Base-by-base conservation (phyloP, 305 asterid genomes). In the Fraxinus sp. region DNA sequence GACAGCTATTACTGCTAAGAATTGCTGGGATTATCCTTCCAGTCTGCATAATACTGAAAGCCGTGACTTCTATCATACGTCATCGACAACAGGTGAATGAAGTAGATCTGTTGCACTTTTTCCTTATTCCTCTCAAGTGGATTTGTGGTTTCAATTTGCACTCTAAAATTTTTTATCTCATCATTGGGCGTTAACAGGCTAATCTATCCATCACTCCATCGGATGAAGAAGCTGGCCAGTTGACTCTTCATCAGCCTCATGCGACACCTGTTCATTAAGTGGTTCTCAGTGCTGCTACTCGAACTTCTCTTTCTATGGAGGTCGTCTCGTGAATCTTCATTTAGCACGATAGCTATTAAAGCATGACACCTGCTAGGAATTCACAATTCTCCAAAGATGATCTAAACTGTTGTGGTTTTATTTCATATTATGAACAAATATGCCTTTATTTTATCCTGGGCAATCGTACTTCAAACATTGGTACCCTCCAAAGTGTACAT, bases 21-120 rank as follows among this genome's bases (percentile, higher is more conserved):
- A 78, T 90, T 73, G 79, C 89, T 24, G 98, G 98, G 85, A 96
- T 96, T 81, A 87, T 93, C 57, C 78, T 94, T 78, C 97, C 99
- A 26, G 83, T 93, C 84, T 96, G 92, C 91, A 88, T 96, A 68
- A 94, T 94, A 85, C 86, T 93, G 84, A 93, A 91, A 89, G 91
- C 94, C 16, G 95, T 91, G 77, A 94, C 91, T 32, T 87, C 95
- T 68, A 83, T 92, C 75, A 80, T 93, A 66, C 89, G 86, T 13
- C 92, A 89, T 30, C 88, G 92, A 36, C 91, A 85, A 66, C 96
- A 87, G 92, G 97, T 91, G 18, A 9, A 6, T 14, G 18, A 9
- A 9, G 18, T 72, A 9, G 35, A 30, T 30, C 30, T 28, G 30
- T 28, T 2, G 62, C 41, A 44, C 57, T n/a, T 78, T 10, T 68